Conservation (phyloP, 2,329 filamentous ascomycete genomes). For the Chaetomium sp. region DNA sequence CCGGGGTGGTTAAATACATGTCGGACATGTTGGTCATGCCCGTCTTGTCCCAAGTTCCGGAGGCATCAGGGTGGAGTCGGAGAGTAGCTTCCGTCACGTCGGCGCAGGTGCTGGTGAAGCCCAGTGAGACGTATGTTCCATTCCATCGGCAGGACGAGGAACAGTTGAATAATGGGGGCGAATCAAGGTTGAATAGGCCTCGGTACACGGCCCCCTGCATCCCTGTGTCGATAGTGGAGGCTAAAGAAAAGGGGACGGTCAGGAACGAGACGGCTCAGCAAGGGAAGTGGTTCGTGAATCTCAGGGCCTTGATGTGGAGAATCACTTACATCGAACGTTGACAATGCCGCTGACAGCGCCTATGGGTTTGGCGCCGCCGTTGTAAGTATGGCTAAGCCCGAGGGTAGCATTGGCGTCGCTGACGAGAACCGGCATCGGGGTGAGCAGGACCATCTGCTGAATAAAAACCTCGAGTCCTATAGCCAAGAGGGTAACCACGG, state of each 20-base stretch:
- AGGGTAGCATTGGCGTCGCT: conserved; percentile 11
- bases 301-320: neutral
- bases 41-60: neutral
- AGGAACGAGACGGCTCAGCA: neutral
- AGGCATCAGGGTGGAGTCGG: neutral
- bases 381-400: conserved; percentile 12
- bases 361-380: neutral
- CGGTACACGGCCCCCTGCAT: conserved; percentile 19
- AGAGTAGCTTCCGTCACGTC: conserved; percentile 18
- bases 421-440: neutral
- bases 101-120: conserved; percentile 14
- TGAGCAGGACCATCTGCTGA: conserved; percentile 16
- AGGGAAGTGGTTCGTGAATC: neutral
- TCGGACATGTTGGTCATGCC: neutral
- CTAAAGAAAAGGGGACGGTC: neutral
- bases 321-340: neutral
- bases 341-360: rapidly evolving
- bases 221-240: conserved; percentile 7
- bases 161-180: conserved; percentile 14
- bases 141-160: conserved; percentile 18
- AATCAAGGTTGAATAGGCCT: conserved; percentile 15
- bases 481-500: conserved; percentile 11
- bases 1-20: conserved; percentile 5
- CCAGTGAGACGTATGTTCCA: conserved; percentile 15
- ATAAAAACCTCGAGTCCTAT: conserved; percentile 15